phyloP scores from a whole-genome alignment of 352 stramenopile species.

The Pythium guiyangense region DNA sequence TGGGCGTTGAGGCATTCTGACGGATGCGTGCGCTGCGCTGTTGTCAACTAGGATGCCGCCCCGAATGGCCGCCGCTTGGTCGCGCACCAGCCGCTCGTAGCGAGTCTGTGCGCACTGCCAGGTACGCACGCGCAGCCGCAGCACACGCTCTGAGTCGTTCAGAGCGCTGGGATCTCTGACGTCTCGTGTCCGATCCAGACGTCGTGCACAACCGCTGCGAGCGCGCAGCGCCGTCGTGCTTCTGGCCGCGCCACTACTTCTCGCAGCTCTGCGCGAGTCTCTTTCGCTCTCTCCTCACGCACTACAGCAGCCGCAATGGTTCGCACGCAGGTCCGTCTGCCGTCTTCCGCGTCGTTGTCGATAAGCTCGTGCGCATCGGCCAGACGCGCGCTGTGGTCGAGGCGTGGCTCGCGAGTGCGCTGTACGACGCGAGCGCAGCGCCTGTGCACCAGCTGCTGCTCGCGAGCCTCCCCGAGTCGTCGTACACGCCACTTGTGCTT shows the following conservation, averaged over 20 bases:
- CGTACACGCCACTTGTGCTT: constrained; percentile 41
- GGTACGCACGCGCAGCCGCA: constrained; percentile 14
- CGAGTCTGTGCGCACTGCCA: constrained; percentile 40
- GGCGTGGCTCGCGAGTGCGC: constrained; percentile 31
- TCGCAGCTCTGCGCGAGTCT: constrained; percentile 32
- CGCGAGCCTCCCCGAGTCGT: constrained; percentile 38
- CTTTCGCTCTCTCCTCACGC: constrained; percentile 22
- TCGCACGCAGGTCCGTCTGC: background rate
- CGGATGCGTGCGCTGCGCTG: background rate
- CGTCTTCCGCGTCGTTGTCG: constrained; percentile 51
- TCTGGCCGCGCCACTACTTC: constrained; percentile 46
- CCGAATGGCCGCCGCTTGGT: constrained; percentile 9
- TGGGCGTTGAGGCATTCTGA: background rate
- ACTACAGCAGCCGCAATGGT: background rate
- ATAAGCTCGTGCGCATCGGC: constrained; percentile 60
- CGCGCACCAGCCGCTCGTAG: constrained; percentile 29
- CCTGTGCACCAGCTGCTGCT: constrained; percentile 30
- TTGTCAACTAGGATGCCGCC: constrained; percentile 2
- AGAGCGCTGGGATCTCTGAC: background rate
- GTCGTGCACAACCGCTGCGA: constrained; percentile 59
- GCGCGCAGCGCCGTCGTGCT: constrained; percentile 35
- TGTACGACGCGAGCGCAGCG: constrained; percentile 12
- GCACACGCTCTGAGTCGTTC: background rate
- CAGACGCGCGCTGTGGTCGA: constrained; percentile 36
- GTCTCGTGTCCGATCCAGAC: constrained; percentile 21